Conservation (phyloP, 2,329 filamentous ascomycete genomes). For the Hypoxylon sp. region DNA sequence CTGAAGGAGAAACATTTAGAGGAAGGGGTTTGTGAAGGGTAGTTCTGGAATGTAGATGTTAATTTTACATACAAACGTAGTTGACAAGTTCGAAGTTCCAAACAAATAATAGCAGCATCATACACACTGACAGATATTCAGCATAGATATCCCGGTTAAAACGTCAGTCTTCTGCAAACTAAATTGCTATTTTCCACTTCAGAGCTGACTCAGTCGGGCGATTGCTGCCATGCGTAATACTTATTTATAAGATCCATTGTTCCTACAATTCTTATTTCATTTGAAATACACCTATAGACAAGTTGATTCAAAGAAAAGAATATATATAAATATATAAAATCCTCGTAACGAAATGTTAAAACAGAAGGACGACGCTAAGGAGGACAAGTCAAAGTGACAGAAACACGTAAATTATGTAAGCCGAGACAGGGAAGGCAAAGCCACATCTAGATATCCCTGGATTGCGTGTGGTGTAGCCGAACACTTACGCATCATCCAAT, state of each 20-base stretch:
- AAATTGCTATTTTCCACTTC: background rate
- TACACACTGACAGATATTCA: background rate
- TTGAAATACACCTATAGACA: background rate
- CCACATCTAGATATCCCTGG: constrained; percentile 7
- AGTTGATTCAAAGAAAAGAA: background rate
- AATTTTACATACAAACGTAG: background rate
- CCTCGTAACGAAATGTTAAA: background rate
- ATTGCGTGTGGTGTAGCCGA: constrained; percentile 17
- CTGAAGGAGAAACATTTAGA: background rate
- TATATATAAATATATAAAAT: no score
- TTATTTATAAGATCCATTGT: background rate
- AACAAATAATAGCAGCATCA: background rate
- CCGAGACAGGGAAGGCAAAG: constrained; percentile 6
- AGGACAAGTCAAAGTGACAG: background rate
- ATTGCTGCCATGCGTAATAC: background rate
- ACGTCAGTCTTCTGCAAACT: background rate
- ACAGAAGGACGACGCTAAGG: background rate
- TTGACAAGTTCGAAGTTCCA: background rate
- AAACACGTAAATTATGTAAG: background rate
- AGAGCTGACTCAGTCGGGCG: background rate
- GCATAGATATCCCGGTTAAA: background rate
- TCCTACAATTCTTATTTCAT: background rate
- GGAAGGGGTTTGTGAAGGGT: background rate
- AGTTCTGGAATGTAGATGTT: background rate
- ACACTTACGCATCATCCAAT: constrained; percentile 3